Base-by-base conservation (phyloP, 1,284 basidiomycete genomes). In the Agroathelia rolfsii region DNA sequence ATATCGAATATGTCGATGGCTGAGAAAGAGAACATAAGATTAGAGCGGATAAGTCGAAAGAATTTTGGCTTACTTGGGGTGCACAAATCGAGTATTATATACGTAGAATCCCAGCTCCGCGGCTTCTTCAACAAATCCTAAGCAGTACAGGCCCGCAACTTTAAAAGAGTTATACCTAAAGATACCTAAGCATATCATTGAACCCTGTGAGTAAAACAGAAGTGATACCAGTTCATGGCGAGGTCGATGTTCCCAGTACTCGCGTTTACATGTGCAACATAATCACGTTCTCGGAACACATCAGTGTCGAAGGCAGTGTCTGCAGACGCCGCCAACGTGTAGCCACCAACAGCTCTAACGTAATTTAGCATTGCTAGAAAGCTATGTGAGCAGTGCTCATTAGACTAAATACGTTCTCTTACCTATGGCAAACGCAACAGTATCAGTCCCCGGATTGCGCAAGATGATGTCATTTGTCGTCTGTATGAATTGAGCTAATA, bases 1-100 rank as follows among this genome's bases (percentile, higher is more conserved):
- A 48, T 72, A 80, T 28, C 76, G 76, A 24, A 69, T 66, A 45
- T 77, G 76, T 23, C 76, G 60, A 52, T 79, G 76, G 46, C 76
- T 79, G 30, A 23, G 27, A 20, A 20, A 15, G 23, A 22, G 32
- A 28, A 21, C 15, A 32, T 22, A 18, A 23, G 28, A 19, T 6
- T n/a, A 21, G 9, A 27, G 15, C 3, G n/a, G n/a, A n/a, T n/a
- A n/a, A n/a, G 20, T 9, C 12, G 2, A 28, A 14, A 41, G 23
- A 29, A 22, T 9, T n/a, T 30, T 18, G 14, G 42, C 64, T 37
- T 47, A 78, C 76, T 77, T 79, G 4, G 76, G 76, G 47, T 78
- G 74, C 24, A 56, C 58, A 23, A 66, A 59, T 28, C 74, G 60
- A 6, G 66, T 69, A 24, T 67, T 56, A 42, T 72, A 80, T 7